Base-by-base conservation (phyloP, 2,329 filamentous ascomycete genomes). In the Colletotrichum theobromicola region DNA sequence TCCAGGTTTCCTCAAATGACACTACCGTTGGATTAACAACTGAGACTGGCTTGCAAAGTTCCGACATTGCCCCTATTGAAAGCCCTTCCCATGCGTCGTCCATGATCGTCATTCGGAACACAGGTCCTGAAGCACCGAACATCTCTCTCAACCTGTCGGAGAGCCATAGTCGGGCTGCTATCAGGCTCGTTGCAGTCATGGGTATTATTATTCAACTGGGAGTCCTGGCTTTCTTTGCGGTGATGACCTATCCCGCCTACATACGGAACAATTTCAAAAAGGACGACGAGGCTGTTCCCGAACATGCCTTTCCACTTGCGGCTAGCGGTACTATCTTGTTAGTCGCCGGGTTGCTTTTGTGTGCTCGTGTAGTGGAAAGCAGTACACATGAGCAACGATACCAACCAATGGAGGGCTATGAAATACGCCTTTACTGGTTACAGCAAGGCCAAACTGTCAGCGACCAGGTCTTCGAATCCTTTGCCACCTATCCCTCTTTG, bases 91-190 rank as follows among this genome's bases (percentile, higher is more conserved):
- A 46, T 1, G 42, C 5, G 10, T 0, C 53, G 7, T 15, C 26
- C 13, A 57, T 57, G 53, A 57, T 28, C 53, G 53, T 57, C 53
- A 28, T 57, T 57, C 53, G 53, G 16, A 57, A 57, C 24, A 57
- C 53, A 8, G 53, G 26, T 0, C 53, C 53, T 4, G 53, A 24
- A 57, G 53, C 53, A 28, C 53, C 53, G 2, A 57, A 57, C 16
- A 57, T 57, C 15, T 57, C 53, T 26, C 16, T 57, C 12, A 57
- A 57, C 4, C 26, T 57, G 13, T 24, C 21, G 9, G 26, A 57
- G 15, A 16, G 9, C 53, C 53, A 28, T 57, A 28, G 26, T 12
- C 53, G 53, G 21, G 5, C 24, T 9, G 0, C 24, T 28, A 57
- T 57, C 26, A 16, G 13, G 7, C 15, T 0, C 5, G 24, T 57